Evolutionary conservation across 2,329 filamentous ascomycete genomes (phyloP).

Genomic region (Cladosporium sp.): DNA sequence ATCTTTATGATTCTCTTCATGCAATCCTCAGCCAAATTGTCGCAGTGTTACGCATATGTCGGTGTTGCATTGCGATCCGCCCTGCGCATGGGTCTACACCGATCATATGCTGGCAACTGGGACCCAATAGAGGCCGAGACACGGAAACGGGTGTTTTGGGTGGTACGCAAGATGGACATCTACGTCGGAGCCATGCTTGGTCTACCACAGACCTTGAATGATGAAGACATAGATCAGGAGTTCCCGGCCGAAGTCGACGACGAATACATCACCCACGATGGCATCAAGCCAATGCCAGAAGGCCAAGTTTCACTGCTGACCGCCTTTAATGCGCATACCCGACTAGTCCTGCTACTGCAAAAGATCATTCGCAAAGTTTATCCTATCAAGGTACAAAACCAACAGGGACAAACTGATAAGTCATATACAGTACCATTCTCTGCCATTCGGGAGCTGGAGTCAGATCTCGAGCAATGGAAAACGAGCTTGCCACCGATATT

Average conservation of each 20-base stretch:
- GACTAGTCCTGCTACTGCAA: conserved; percentile 52
- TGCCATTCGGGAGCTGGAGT: conserved; percentile 61
- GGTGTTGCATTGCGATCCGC: conserved; percentile 49
- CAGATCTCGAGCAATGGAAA: conserved; percentile 60
- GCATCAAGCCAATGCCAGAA: conserved; percentile 51
- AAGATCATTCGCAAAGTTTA: conserved; percentile 64
- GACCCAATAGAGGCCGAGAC: conserved; percentile 47
- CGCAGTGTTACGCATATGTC: conserved; percentile 51
- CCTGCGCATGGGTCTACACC: conserved; percentile 48
- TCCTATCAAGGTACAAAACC: conserved; percentile 51
- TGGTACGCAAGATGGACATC: conserved; percentile 49
- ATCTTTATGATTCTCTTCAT: conserved; percentile 53
- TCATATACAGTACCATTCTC: conserved; percentile 62
- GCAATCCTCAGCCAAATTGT: conserved; percentile 49
- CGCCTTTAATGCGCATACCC: conserved; percentile 58
- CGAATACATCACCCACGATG: conserved; percentile 47
- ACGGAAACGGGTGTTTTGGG: conserved; percentile 50
- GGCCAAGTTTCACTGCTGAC: conserved; percentile 54
- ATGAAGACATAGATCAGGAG: conserved; percentile 48
- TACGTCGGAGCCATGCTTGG: conserved; percentile 50
- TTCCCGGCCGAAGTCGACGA: conserved; percentile 46
- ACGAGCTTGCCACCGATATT: conserved; percentile 68
- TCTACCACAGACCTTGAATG: conserved; percentile 45
- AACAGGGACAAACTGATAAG: conserved; percentile 38
- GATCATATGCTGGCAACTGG: conserved; percentile 44